Evolutionary conservation across 2,329 filamentous ascomycete genomes (phyloP), one percentile per base, ranked within the genome.

Genomic region (Pyrenochaeta sp.): DNA sequence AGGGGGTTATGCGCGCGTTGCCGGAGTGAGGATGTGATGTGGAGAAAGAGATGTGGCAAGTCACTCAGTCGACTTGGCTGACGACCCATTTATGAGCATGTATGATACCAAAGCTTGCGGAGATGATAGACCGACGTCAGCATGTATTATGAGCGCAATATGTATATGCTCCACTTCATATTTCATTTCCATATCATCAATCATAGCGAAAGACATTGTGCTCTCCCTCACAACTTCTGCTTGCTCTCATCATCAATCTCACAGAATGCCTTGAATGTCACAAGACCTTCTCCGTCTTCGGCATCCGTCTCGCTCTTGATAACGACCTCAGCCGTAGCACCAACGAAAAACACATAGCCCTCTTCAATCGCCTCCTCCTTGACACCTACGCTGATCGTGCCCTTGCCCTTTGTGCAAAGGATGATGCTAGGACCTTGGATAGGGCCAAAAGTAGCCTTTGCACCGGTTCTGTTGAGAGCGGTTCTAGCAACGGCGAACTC

Each of bases 241-340:
- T 65, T 60, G 24, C 53, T 54, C 14, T 67, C 59, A 9, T 55
- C 55, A 21, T 55, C 56, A 22, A 96, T 78, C 76, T 96, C 92
- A 64, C 91, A 96, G 69, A 96, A 96, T 1, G 93, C 94, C 76
- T 92, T 94, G 78, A 95, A 99, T 0, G 88, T 92, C 18, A 88
- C 87, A 56, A 97, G 87, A 41, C 87, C 83, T 43, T 90, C 86
- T 13, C 55, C 67, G 22, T 60, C 63, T 7, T 60, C 56, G 9
- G 48, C 63, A 18, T 84, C 84, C 1, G 73, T 73, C 10, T 72
- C 75, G 48, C 76, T 90, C 74, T 96, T 87, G 36, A 97, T 74
- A 3, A 93, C 81, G 23, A 88, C 79, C 72, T 95, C 88, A 0
- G 94, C 92, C 13, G 88, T 92, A 2, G 94, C 88, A 2, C 94